Evolutionary conservation across 495 filamentous ascomycete species (phyloP).

Genomic region (Penicillium verhagenii): DNA sequence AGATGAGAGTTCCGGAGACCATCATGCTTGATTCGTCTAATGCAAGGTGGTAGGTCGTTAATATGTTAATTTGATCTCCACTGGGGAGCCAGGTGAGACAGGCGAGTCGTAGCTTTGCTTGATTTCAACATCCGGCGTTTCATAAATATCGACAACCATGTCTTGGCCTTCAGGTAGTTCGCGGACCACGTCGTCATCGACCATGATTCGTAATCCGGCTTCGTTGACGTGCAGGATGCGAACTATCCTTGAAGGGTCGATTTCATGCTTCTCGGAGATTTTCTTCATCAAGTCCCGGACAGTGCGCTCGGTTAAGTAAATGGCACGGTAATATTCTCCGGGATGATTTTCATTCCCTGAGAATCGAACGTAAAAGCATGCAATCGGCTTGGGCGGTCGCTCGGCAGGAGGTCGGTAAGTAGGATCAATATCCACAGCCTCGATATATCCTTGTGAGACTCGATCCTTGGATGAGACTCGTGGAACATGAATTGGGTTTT

Average conservation of each 20-base stretch:
- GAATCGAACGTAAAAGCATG: conserved; percentile 83
- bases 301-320: conserved; percentile 80
- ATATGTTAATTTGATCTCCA: conserved; percentile 43
- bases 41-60: conserved; percentile 15
- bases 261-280: conserved; percentile 72
- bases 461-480: conserved; percentile 44
- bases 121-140: conserved; percentile 24
- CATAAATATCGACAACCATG: conserved; percentile 66
- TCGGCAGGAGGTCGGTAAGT: conserved; percentile 80
- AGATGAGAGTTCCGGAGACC: background rate
- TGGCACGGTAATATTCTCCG: conserved; percentile 74
- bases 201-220: conserved; percentile 73
- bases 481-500: conserved; percentile 47
- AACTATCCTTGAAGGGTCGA: conserved; percentile 68
- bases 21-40: background rate
- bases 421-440: conserved; percentile 85
- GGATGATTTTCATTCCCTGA: conserved; percentile 50
- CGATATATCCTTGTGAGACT: conserved; percentile 71
- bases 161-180: conserved; percentile 89
- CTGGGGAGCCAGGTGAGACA: conserved; percentile 16
- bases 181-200: conserved; percentile 89
- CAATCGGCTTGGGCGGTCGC: conserved; percentile 68
- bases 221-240: conserved; percentile 69
- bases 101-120: conserved; percentile 10
- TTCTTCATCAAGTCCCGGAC: conserved; percentile 65